phyloP scores from a whole-genome alignment of 805 yeast species.

The Candida gorgasii region DNA sequence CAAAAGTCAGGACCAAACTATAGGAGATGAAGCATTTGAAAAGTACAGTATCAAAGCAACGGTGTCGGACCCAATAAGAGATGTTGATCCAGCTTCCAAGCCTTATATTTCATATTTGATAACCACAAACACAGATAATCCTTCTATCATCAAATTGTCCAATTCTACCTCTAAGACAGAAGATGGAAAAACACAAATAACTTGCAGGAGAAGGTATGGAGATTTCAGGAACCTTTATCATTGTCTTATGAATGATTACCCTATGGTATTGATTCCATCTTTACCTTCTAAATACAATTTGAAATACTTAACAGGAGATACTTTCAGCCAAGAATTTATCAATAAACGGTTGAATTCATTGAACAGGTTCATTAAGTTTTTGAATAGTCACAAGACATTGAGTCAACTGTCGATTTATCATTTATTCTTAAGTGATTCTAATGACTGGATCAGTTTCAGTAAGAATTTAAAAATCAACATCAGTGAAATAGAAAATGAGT shows the following conservation, averaged over 20 bases:
- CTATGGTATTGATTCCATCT: constrained; percentile 88
- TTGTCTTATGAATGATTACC: constrained; percentile 73
- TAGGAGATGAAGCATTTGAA: constrained; percentile 12
- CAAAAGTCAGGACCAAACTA: neutral
- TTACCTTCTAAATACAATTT: constrained; percentile 89
- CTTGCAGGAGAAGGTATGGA: constrained; percentile 77
- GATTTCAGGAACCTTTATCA: constrained; percentile 82
- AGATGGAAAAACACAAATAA: constrained; percentile 27
- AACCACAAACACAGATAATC: constrained; percentile 62
- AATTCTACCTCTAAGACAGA: constrained; percentile 14
- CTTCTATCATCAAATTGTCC: constrained; percentile 46
- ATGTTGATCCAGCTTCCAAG: constrained; percentile 66
- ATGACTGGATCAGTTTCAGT: constrained; percentile 72
- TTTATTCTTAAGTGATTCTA: constrained; percentile 66
- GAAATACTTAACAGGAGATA: constrained; percentile 91
- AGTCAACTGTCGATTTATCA: constrained; percentile 69
- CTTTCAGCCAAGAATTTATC: constrained; percentile 85
- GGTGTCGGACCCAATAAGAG: constrained; percentile 68
- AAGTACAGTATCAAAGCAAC: constrained; percentile 22
- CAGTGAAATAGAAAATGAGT: constrained; percentile 15
- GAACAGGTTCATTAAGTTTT: constrained; percentile 69
- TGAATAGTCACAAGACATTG: constrained; percentile 72
- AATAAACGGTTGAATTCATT: constrained; percentile 78
- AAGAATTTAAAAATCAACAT: constrained; percentile 47
- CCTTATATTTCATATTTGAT: constrained; percentile 75